Conservation (phyloP, 1,139 yeast genomes). For the Pichia sp. region DNA sequence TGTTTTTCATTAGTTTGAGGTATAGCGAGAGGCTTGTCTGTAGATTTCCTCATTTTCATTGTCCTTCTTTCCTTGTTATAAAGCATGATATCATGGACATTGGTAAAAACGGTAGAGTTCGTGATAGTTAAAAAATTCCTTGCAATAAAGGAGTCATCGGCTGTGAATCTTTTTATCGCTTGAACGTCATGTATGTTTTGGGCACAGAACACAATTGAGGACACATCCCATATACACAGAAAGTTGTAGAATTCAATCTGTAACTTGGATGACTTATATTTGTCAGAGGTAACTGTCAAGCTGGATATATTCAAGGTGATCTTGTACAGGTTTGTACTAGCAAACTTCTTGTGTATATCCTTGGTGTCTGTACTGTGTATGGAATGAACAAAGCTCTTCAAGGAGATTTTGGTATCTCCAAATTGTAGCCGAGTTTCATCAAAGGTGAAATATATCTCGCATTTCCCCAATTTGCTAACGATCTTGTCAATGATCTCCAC, state of each 20-base stretch:
- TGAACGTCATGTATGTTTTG: constrained; percentile 10
- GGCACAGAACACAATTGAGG: constrained; percentile 6
- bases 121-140: constrained; percentile 15
- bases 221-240: constrained; percentile 12
- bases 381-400: constrained; percentile 10
- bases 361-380: constrained; percentile 8
- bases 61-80: not conserved
- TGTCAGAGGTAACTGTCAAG: constrained; percentile 2
- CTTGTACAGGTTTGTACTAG: constrained; percentile 8
- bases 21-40: too few species aligned
- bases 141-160: constrained; percentile 14
- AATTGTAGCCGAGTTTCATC: constrained; percentile 6
- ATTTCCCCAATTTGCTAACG: constrained; percentile 6
- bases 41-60: not conserved
- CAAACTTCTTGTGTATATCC: constrained; percentile 6
- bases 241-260: constrained; percentile 15
- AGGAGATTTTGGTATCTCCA: not conserved
- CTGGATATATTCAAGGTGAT: constrained; percentile 12
- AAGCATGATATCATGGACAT: constrained; percentile 11
- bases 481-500: too few species aligned
- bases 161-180: constrained; percentile 5
- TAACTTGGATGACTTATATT: constrained; percentile 3
- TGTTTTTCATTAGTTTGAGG: too few species aligned
- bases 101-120: constrained; percentile 8
- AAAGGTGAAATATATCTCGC: constrained; percentile 11